phyloP scores from a whole-genome alignment of 2,329 filamentous ascomycete species.

The Cladosporium sp. region DNA sequence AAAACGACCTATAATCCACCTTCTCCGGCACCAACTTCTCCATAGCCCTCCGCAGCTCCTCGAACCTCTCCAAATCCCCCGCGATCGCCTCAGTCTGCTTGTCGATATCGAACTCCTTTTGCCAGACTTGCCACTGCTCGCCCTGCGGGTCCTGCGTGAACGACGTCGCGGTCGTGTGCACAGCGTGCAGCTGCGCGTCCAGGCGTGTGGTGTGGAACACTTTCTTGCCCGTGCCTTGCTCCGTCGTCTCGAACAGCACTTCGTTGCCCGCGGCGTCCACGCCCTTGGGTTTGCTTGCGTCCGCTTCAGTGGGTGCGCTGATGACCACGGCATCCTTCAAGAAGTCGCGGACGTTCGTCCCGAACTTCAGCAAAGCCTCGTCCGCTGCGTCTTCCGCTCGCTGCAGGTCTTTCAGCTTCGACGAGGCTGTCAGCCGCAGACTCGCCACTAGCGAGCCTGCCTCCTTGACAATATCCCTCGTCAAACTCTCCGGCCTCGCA shows the following conservation, averaged over 20 bases:
- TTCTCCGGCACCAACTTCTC: conserved; percentile 91
- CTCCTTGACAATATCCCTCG: conserved; percentile 50
- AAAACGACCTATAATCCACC: conserved; percentile 87
- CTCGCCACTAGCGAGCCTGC: conserved; percentile 67
- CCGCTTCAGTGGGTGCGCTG: conserved; percentile 59
- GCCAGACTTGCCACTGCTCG: conserved; percentile 71
- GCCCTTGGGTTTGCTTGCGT: conserved; percentile 38
- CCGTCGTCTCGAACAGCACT: conserved; percentile 90
- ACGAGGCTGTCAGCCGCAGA: conserved; percentile 43
- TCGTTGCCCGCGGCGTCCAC: conserved; percentile 37
- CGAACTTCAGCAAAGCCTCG: conserved; percentile 88
- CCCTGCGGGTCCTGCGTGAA: conserved; percentile 76
- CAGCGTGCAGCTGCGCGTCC: conserved; percentile 92
- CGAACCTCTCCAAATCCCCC: conserved; percentile 76
- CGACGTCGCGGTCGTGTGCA: conserved; percentile 78
- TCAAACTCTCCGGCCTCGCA: conserved; percentile 39
- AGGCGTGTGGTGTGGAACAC: conserved; percentile 93
- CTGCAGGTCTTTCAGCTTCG: conserved; percentile 79
- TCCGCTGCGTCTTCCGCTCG: conserved; percentile 93
- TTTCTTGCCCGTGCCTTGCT: conserved; percentile 76
- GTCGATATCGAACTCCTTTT: conserved; percentile 71
- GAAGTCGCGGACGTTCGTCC: conserved; percentile 83
- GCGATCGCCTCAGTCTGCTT: conserved; percentile 81
- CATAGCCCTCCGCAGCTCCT: conserved; percentile 83
- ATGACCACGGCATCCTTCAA: conserved; percentile 87